Percentiles rank a stretch among this genome's conserved stretches.
Evolutionary conservation across 2,329 filamentous ascomycete species (phyloP).

Genomic region (Ambrosiella beaveri): DNA sequence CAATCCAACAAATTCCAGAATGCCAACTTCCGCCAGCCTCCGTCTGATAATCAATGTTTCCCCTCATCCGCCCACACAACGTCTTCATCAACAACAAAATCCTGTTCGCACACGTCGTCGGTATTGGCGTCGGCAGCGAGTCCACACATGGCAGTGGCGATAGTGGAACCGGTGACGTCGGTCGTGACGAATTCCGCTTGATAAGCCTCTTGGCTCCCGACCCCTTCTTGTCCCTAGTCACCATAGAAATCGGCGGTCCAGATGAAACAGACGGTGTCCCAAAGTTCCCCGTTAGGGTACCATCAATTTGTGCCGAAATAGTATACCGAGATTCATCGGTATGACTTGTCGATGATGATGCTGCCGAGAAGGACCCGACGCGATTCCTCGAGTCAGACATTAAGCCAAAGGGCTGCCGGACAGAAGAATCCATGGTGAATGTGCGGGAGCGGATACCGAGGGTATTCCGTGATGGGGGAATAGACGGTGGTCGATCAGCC

Average conservation of each 20-base stretch:
- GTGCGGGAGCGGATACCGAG: conserved; percentile 31
- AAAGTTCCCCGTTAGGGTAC: conserved; percentile 23
- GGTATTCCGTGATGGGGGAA: conserved; percentile 8
- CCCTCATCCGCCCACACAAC: conserved; percentile 62
- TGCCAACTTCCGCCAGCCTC: conserved; percentile 47
- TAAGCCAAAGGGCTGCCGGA: conserved; percentile 28
- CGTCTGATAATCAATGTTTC: conserved; percentile 55
- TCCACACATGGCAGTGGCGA: conserved; percentile 37
- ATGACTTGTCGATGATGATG: conserved; percentile 30
- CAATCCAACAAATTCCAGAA: conserved; percentile 57
- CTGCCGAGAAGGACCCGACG: conserved; percentile 51
- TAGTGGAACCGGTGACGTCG: conserved; percentile 36
- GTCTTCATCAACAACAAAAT: conserved; percentile 62
- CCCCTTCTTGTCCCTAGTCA: conserved; percentile 26
- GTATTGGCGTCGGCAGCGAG: conserved; percentile 40
- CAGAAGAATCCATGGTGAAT: conserved; percentile 35
- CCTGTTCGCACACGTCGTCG: conserved; percentile 51
- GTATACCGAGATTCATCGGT: conserved; percentile 27
- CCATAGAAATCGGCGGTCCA: conserved; percentile 16
- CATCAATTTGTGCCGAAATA: conserved; percentile 25
- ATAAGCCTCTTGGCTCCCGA: conserved; percentile 32
- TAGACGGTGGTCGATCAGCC: conserved; percentile 10
- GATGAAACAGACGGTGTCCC: conserved; percentile 20
- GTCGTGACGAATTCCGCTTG: conserved; percentile 38
- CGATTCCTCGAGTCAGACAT: conserved; percentile 38